These are phyloP conservation scores for Sporothrix brunneoviolacea DNA, from an alignment of 2,329 filamentous ascomycete species.

Conservation along the genomic window DNA sequence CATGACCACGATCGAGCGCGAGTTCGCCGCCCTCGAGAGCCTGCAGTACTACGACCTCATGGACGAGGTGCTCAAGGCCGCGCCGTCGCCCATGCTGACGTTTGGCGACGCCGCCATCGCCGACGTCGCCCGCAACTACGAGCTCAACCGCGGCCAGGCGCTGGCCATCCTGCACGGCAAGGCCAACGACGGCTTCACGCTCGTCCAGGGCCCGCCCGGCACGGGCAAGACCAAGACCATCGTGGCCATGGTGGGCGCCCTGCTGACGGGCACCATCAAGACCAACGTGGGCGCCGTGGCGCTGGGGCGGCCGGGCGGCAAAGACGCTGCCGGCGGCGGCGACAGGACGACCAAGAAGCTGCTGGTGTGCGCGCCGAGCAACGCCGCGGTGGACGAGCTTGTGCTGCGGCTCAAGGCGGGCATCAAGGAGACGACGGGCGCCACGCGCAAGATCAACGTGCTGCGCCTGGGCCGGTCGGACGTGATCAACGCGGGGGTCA, in stretches of 20 bases:
- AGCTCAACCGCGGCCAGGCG: conserved; percentile 81
- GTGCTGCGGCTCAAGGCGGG: conserved; percentile 88
- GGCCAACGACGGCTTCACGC: conserved; percentile 93
- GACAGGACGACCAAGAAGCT: conserved; percentile 64
- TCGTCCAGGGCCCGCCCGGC: conserved; percentile 92
- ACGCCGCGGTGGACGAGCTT: conserved; percentile 92
- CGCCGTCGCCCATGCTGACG: conserved; percentile 79
- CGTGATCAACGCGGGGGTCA: conserved; percentile 82
- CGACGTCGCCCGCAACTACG: conserved; percentile 67
- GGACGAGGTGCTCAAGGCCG: conserved; percentile 77
- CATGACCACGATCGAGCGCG: conserved; percentile 88
- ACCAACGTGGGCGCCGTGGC: conserved; percentile 37
- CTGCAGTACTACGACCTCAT: conserved; percentile 94
- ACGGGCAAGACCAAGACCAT: conserved; percentile 99
- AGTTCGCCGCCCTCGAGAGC: conserved; percentile 86
- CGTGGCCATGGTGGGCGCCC: conserved; percentile 84
- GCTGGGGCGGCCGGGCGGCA: conserved; percentile 34
- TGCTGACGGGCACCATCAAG: conserved; percentile 56
- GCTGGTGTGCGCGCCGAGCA: conserved; percentile 95
- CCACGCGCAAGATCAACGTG: conserved; percentile 71
- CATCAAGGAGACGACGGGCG: conserved; percentile 69
- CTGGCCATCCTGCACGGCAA: conserved; percentile 86
- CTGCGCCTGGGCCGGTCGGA: conserved; percentile 86
- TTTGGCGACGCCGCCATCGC: conserved; percentile 70
- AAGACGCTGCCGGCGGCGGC: conserved; percentile 26